Base-by-base conservation (phyloP, 768 basidiomycete species). In the Mycena belliarum region DNA sequence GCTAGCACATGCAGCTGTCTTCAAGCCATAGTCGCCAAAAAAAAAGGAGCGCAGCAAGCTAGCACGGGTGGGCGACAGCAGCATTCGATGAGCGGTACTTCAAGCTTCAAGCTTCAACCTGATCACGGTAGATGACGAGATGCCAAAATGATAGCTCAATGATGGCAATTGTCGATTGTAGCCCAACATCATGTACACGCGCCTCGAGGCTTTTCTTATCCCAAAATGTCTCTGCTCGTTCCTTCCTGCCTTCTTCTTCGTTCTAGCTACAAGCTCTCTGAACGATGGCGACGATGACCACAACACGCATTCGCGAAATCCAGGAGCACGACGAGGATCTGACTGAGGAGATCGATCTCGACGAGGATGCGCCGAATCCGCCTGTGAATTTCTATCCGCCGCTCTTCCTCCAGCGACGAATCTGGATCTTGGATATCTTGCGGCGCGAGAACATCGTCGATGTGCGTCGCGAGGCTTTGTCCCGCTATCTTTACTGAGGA, bases 361-460 rank as follows among this genome's bases (percentile, higher is more conserved):
- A 63, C 24, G n/a, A 14, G 28, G 57, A 63, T 40, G 52, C 20
- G 18, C 67, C 70, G 41, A 78, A 81, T 64, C 73, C 82, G 20
- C 76, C 68, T 60, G 87, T 90, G 9, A 80, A 78, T 0, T 91
- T 91, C 71, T 78, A 81, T 57, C 89, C 89, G 16, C 84, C 86
- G 0, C 77, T 91, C 26, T 77, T 78, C 60, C 79, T 87, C 23
- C 87, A 91, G 66, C 78, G 89, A 35, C 78, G 85, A 45, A 83
- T 87, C 52, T 91, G 89, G 89, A 76, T 88, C 14, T 75, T 91
- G 1, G 80, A 87, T 61, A 72, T 80, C 23, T 70, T 91, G 25
- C 75, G 89, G 25, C 76, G 79, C 28, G 84, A 88, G 61, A 71
- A 70, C 20, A 76, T 88, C 35, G 73, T 79, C 12, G 75, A 80